Evolutionary conservation across 352 stramenopile species (phyloP), one percentile per base, ranked within the genome.

Genomic region (Phytophthora hibernalis): DNA sequence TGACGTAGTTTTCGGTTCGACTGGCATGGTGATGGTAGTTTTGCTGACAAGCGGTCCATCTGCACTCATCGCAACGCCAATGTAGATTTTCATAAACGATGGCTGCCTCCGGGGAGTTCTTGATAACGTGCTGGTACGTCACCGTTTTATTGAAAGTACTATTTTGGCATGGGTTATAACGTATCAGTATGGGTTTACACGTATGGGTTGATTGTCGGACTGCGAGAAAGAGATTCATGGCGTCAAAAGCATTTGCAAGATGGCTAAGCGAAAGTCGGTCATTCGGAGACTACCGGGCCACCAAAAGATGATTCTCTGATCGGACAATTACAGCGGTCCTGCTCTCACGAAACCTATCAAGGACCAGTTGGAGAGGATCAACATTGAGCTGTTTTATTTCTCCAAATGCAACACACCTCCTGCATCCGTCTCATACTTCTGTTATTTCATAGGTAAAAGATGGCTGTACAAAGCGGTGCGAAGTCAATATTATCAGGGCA

Each of bases 361-460:
- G 28, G 8, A 3, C 28, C 28, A 33, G 28, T 12, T 33, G 28
- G 7, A 13, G 7, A 7, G 8, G 28, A 7, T 33, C 28, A 33
- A 33, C 28, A 12, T 12, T 33, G 28, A 33, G 28, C 28, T 12
- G 28, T 33, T 33, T 31, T 12, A 13, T 9, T 9, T 7, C 28
- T 11, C 28, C 28, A 33, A 33, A 33, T 33, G 28, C 8, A 12
- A 12, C 28, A 13, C 28, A 33, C 28, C 28, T 33, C 28, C 7
- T 12, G 4, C 28, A 33, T 6, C 24, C 24, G 24, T 2, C 24
- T 28, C n/a, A n/a, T n/a, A n/a, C n/a, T 13, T 50, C 18, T 11
- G 18, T 50, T 9, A 33, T 50, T 22, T 50, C 21, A 6, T 31
- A 50, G 20, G 31, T 50, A 50, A 50, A 50, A 31, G 43, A 50